phyloP scores from a whole-genome alignment of 495 filamentous ascomycete species.

The Aspergillus panamensis region DNA sequence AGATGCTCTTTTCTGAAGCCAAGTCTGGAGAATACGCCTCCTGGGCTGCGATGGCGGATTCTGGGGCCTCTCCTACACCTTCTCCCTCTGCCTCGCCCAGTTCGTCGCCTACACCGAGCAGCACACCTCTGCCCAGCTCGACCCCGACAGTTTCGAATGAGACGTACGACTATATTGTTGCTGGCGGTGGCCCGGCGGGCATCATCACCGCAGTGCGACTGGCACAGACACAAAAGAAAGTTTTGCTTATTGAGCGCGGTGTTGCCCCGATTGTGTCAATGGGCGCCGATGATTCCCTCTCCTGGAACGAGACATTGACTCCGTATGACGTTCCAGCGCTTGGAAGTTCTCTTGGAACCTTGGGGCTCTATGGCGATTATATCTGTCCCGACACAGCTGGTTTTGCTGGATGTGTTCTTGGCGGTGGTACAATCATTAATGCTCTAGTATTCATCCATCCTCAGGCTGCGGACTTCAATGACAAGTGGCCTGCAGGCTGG shows the following conservation, averaged over 20 bases:
- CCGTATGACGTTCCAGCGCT: slow-evolving; percentile 72
- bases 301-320: slow-evolving; percentile 45
- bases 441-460: slow-evolving; percentile 60
- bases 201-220: slow-evolving; percentile 57
- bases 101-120: slow-evolving; percentile 5
- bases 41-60: slow-evolving; percentile 26
- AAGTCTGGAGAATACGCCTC: slow-evolving; percentile 27
- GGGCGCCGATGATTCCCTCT: slow-evolving; percentile 19
- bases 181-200: slow-evolving; percentile 26
- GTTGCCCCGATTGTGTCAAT: slow-evolving; percentile 18
- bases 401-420: slow-evolving; percentile 75
- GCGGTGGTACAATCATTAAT: slow-evolving; percentile 74
- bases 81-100: slow-evolving; percentile 11
- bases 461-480: slow-evolving; percentile 62
- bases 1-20: slow-evolving; percentile 27
- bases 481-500: slow-evolving; percentile 68
- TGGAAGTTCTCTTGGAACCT: slow-evolving; percentile 56
- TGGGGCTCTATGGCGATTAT: slow-evolving; percentile 58
- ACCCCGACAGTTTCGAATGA: slow-evolving; percentile 11
- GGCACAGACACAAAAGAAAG: slow-evolving; percentile 48
- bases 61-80: neutral
- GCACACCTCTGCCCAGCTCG: slow-evolving; percentile 10
- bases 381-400: slow-evolving; percentile 64
- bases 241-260: slow-evolving; percentile 32
- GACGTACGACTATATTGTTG: slow-evolving; percentile 26